These are phyloP conservation scores for Xylaria grammica DNA, from an alignment of 495 filamentous ascomycete species.

Conservation along the genomic window DNA sequence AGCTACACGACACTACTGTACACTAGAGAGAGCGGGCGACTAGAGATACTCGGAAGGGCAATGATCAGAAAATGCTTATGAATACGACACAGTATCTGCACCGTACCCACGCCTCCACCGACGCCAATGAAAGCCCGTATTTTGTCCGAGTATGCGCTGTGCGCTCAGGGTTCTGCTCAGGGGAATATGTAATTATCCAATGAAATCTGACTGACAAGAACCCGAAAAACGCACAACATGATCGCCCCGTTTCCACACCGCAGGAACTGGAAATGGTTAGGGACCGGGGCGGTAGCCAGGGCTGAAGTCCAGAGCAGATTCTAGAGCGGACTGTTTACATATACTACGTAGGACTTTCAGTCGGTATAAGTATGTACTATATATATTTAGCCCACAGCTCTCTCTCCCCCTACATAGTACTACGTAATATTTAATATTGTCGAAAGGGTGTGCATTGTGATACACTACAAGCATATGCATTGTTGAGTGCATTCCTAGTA, in stretches of 20 bases:
- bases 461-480: constrained; percentile 3
- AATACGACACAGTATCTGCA: constrained; percentile 9
- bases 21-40: background rate
- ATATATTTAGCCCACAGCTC: too few relatives aligned
- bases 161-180: too few relatives aligned
- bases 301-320: constrained; percentile 6
- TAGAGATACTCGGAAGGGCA: background rate
- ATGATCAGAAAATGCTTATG: background rate
- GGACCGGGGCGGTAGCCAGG: too few relatives aligned
- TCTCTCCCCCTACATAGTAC: too few relatives aligned
- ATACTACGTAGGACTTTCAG: too few relatives aligned
- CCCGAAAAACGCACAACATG: background rate
- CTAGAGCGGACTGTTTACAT: too few relatives aligned
- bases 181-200: background rate
- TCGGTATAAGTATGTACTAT: too few relatives aligned
- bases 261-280: too few relatives aligned
- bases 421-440: too few relatives aligned
- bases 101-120: background rate
- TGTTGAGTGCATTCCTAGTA: background rate
- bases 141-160: constrained; percentile 2
- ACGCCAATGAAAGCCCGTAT: background rate
- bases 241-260: constrained; percentile 7
- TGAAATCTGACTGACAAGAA: background rate
- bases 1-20: background rate
- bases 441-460: too few relatives aligned